These are phyloP conservation scores for Mucor ambiguus DNA, from an alignment of 371 early-diverging fungal species.

Conservation along the genomic window DNA sequence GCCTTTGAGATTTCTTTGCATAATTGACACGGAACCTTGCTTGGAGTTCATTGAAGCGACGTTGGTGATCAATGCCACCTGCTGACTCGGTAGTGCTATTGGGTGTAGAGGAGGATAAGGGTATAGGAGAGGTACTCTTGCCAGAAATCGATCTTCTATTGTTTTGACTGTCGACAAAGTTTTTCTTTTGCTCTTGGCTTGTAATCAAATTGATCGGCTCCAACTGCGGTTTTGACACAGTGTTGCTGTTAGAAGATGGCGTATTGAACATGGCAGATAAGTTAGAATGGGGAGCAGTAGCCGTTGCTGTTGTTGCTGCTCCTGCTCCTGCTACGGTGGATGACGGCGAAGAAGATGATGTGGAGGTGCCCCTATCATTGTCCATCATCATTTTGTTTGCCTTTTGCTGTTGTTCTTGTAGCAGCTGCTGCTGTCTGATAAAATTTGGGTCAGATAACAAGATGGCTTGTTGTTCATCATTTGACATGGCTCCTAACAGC, in stretches of 20 bases:
- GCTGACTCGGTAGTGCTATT: not conserved
- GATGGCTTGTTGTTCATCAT: conserved; percentile 22
- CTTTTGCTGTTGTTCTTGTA: conserved; percentile 21
- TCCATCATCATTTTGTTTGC: conserved; percentile 7
- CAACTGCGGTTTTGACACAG: not conserved
- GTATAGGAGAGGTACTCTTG: conserved; percentile 15
- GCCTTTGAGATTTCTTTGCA: conserved; percentile 25
- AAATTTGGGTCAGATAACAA: conserved; percentile 36
- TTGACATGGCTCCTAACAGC: conserved; percentile 3
- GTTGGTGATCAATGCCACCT: conserved; percentile 28
- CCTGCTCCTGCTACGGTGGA: too few relatives aligned
- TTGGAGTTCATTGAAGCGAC: conserved; percentile 29
- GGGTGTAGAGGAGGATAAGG: conserved; percentile 14
- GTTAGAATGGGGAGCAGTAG: conserved; percentile 12
- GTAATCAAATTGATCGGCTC: conserved; percentile 7
- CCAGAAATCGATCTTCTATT: conserved; percentile 1
- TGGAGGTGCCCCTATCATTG: not conserved
- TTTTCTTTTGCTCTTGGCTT: conserved; percentile 10
- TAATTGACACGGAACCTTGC: conserved; percentile 32
- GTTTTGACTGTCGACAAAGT: conserved; percentile 6
- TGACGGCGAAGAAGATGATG: not conserved
- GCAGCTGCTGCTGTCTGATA: conserved; percentile 29
- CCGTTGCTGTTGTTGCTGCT: conserved; percentile 1
- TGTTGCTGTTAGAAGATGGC: conserved; percentile 4
- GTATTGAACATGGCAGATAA: conserved; percentile 29